Evolutionary conservation across 1,139 yeast genomes (phyloP), one percentile per base, ranked within the genome.

Genomic region (Saccharomycopsis crataegensis): DNA sequence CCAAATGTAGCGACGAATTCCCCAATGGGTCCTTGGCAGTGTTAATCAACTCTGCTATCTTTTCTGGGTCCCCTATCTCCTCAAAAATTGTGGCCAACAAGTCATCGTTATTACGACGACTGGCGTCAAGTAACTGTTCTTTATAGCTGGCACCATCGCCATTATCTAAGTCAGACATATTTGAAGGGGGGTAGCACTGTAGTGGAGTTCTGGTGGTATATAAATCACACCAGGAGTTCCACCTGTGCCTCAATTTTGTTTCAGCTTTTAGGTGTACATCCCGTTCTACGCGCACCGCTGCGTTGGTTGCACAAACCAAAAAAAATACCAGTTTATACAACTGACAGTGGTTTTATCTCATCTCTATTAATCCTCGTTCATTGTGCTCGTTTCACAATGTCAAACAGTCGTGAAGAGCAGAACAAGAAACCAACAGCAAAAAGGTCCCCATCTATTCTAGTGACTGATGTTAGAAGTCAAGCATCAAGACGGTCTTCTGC

Each of bases 371-470:
- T 22, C 28, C 28, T 22, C 28, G 28, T 22, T 22, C 28, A 22
- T 22, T 22, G 28, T 4, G 28, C 28, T 22, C 28, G 4, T 22
- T 3, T 2, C 28, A 22, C 28, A 22, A 22, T 22, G 28, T 22
- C 28, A 22, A 22, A 22, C 4, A 22, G 28, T 4, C 28, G 28
- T 22, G 28, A 22, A 22, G 28, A 22, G 28, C 2, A 22, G 4
- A 22, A 2, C 28, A 22, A 22, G 28, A 69, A 79, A 53, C 85
- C 90, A 7, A 83, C 88, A 2, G 90, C 94, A n/a, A 86, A 86
- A 62, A 71, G 97, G 62, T 86, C 96, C 33, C 97, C 98, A 6
- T 88, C 96, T 1, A 91, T 91, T 64, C 74, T 91, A 54, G 98
- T 91, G 42, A 91, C 97, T 0, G 98, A 91, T 69, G 80, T 86